Evolutionary conservation across 345 rosid genomes (phyloP), one percentile per base, ranked within the genome.

Genomic region (Turritis glabra): DNA sequence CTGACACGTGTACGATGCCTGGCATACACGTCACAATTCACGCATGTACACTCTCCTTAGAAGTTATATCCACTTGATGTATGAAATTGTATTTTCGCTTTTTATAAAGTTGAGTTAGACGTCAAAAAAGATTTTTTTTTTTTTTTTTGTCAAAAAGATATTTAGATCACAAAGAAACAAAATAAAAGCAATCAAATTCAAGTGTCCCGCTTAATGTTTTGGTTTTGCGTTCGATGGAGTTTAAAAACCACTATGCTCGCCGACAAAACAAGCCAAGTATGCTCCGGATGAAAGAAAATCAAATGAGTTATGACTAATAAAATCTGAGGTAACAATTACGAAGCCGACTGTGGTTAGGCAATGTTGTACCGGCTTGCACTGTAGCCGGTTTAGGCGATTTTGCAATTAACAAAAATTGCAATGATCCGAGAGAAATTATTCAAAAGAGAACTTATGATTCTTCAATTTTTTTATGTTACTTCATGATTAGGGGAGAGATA

Each of bases 1-100:
- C 58, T 14, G 59, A 55, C 78, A 56, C 59, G 72, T 74, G 72
- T 56, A 18, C 5, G 14, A 23, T 65, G 8, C 72, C 59, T 74
- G 78, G 78, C 52, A 32, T 58, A 47, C 72, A 32, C 58, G 57
- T 65, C 67, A 37, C 9, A 22, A 50, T 10, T 22, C 54, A 59
- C 13, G 5, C 37, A 15, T 63, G 18, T 15, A 61, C 62, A 54
- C 41, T 56, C 66, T 74, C 50, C 15, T 41, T 9, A 1, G 2
- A 37, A 48, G 47, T 5, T 33, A 71, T 46, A 27, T 30, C 52
- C 51, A 26, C 68, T 48, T 12, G 51, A 8, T 60, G 7, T 27
- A 4, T 4, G 11, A 71, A 32, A 22, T 15, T 70, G 32, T 33
- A n/a, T 48, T 13, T 18, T 51, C 22, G 23, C 32, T 19, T 61